These are phyloP conservation scores for Pythium aristosporum DNA, from an alignment of 352 stramenopile genomes.

Conservation along the genomic window DNA sequence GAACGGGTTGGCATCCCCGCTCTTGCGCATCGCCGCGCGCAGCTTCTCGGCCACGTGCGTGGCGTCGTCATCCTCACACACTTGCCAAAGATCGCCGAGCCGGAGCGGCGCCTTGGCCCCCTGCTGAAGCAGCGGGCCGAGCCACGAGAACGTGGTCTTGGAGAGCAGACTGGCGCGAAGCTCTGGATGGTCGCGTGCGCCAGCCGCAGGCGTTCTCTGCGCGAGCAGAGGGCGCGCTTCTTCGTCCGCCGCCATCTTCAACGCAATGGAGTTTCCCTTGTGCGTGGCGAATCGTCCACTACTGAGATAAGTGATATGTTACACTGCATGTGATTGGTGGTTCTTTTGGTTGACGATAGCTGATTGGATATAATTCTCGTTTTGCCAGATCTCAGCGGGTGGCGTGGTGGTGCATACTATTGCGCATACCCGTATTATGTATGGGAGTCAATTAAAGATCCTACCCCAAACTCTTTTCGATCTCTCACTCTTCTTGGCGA, in stretches of 20 bases:
- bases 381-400: not conserved
- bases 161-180: conserved; percentile 7
- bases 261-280: too few relatives aligned
- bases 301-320: not conserved
- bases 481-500: too few relatives aligned
- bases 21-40: conserved; percentile 17
- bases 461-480: too few relatives aligned
- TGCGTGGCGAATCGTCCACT: too few relatives aligned
- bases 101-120: conserved; percentile 41
- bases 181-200: conserved; percentile 14
- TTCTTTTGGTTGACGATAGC: not conserved
- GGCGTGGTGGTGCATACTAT: too few relatives aligned
- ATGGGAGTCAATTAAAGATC: too few relatives aligned
- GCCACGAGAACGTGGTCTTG: conserved; percentile 36
- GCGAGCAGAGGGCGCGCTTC: conserved; percentile 15
- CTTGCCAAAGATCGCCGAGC: conserved; percentile 38
- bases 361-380: not conserved
- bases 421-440: too few relatives aligned
- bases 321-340: conserved; percentile 1
- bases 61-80: conserved; percentile 38
- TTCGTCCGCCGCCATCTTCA: not conserved
- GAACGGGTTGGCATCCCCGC: conserved; percentile 18
- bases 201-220: not conserved
- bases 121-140: conserved; percentile 36
- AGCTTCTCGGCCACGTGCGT: conserved; percentile 32